Base-by-base conservation (phyloP, 2,329 filamentous ascomycete species). In the Colletotrichum liriopes region DNA sequence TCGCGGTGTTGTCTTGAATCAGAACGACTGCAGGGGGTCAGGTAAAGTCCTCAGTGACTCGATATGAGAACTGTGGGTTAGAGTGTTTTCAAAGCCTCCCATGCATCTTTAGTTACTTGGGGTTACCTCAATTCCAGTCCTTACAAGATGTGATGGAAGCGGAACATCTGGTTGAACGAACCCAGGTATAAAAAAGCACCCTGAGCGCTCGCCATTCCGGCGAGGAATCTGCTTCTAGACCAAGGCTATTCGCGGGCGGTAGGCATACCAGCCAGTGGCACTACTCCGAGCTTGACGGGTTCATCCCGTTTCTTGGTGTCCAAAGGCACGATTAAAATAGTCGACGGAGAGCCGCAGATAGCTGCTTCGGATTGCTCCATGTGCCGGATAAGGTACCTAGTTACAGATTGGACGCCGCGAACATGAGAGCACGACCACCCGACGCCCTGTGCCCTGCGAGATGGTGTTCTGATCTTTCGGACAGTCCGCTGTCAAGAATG, bases 391-490 rank as follows among this genome's bases (percentile, higher is more conserved):
- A 59, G 59, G 70, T 41, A 35, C 37, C 9, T 60, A 47, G 54
- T 66, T 70, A 60, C 54, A 54, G 62, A 66, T 41, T 70, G 54
- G 62, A 60, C 52, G 67, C 67, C 39, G 55, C 14, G 26, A 41
- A 47, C 63, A 67, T 61, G 16, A 61, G 45, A 67, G 68, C 68
- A 67, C 49, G 51, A 67, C 23, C 49, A 71, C 14, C n/a, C 20
- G 20, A 56, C 35, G 68, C 55, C 37, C 68, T 55, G 56, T 71
- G 68, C 68, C 35, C 45, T 20, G 32, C 26, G 9, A 41, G 23
- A 35, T 61, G 55, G 62, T 66, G 67, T 62, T 37, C 32, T 66
- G 55, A 56, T 62, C 39, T 67, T 45, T n/a, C 63, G 67, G 63
- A 29, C 56, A 49, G 49, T 54, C 67, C 62, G 67, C 60, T 43